Percentiles rank a stretch among this genome's conserved stretches.
Evolutionary conservation across 306 rosid genomes (phyloP).

Genomic region (Pterocarpus macrocarpus): DNA sequence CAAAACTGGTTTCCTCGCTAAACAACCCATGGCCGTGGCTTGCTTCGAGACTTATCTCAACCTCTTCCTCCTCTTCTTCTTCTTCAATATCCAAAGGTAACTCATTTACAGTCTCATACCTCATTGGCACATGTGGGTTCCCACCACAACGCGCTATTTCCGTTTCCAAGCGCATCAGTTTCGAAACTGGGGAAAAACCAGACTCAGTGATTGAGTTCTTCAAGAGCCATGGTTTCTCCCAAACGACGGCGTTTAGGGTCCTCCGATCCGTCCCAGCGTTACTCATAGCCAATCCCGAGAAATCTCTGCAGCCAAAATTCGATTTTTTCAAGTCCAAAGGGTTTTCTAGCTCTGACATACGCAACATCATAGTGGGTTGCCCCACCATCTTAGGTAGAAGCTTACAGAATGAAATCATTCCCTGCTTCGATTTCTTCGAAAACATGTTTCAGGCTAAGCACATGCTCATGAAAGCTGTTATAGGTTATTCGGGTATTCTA

Average conservation of each 20-base stretch:
- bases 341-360: conserved; percentile 1
- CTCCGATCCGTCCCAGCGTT: not conserved
- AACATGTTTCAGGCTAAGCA: not conserved
- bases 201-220: conserved; percentile 18
- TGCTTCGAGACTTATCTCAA: not conserved
- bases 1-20: not conserved
- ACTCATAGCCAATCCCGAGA: not conserved
- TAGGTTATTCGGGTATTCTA: not conserved
- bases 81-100: not conserved
- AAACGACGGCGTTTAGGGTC: not conserved
- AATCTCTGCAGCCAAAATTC: not conserved
- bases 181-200: conserved; percentile 9
- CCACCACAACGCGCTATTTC: not conserved
- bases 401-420: not conserved
- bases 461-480: not conserved
- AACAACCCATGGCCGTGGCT: not conserved
- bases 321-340: conserved; percentile 44
- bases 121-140: conserved; percentile 17
- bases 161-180: not conserved
- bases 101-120: conserved; percentile 21
- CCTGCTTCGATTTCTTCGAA: not conserved
- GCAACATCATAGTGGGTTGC: not conserved
- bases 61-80: not conserved
- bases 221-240: conserved; percentile 2
- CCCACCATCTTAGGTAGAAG: not conserved